A percentile compares a stretch with the other conserved stretches of the same genome.
phyloP scores from a whole-genome alignment of 2,329 filamentous ascomycete species.

The Diaporthe sp. region DNA sequence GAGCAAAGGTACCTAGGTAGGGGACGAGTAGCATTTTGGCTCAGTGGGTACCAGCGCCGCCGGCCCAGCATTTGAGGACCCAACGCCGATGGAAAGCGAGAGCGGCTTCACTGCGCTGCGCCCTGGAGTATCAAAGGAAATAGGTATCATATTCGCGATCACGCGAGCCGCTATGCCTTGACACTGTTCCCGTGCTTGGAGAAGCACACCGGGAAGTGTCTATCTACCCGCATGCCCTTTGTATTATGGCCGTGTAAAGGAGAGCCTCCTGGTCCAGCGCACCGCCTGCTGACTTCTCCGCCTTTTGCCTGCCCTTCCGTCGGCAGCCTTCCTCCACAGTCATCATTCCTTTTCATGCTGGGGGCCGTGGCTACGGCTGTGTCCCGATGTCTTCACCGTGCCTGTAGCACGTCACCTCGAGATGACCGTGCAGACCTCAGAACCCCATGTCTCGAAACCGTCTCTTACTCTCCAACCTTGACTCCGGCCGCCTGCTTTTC shows the following conservation, averaged over 20 bases:
- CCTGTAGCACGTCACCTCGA: neutral
- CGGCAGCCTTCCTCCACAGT: neutral
- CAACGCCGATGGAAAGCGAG: too few relatives aligned
- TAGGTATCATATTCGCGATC: neutral
- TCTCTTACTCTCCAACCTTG: constrained; percentile 32
- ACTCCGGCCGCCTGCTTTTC: constrained; percentile 47
- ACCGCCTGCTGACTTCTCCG: neutral
- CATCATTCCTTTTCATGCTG: neutral
- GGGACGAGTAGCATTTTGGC: neutral
- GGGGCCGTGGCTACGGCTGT: neutral
- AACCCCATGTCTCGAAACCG: neutral
- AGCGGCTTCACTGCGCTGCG: too few relatives aligned
- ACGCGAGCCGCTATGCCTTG: neutral
- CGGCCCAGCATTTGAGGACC: neutral
- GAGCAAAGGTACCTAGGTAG: neutral
- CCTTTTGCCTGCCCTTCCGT: neutral
- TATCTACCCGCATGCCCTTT: neutral
- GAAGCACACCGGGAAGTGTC: neutral
- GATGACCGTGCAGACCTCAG: neutral
- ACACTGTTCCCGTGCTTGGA: neutral
- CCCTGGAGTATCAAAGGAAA: too few relatives aligned
- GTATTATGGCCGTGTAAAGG: too few relatives aligned
- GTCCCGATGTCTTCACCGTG: neutral
- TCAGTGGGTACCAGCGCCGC: neutral
- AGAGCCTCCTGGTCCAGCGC: too few relatives aligned